These are phyloP conservation scores for Saccharum spontaneum DNA, from an alignment of 176 grass and related monocot genomes.

Conservation along the genomic window DNA sequence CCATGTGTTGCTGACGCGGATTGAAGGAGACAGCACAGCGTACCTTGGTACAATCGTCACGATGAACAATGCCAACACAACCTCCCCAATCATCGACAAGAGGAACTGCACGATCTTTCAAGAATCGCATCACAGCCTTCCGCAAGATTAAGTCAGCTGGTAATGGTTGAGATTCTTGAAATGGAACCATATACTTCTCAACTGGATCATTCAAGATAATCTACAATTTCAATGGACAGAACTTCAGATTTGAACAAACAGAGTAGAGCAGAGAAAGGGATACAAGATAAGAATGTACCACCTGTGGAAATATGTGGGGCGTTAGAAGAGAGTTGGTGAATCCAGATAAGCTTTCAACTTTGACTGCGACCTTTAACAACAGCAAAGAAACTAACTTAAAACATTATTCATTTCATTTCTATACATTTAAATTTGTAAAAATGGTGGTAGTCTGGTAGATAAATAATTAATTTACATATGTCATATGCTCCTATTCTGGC, in stretches of 20 bases:
- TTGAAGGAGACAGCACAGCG: conserved; percentile 13
- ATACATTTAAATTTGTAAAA: conserved; percentile 12
- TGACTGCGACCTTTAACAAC: conserved; percentile 64
- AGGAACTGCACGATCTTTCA: conserved; percentile 60
- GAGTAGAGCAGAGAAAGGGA: conserved; percentile 18
- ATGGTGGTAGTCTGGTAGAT: background rate
- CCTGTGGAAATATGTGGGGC: conserved; percentile 72
- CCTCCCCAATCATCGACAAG: conserved; percentile 87
- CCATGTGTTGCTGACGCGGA: conserved; percentile 3
- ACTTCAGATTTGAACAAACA: conserved; percentile 18
- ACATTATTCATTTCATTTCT: conserved; percentile 13
- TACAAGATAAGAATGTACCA: conserved; percentile 23
- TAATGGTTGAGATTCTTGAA: conserved; percentile 67
- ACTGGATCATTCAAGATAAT: conserved; percentile 86
- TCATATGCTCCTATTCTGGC: background rate
- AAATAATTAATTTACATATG: background rate
- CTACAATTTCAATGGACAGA: conserved; percentile 34
- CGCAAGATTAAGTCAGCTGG: conserved; percentile 51
- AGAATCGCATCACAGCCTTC: conserved; percentile 73
- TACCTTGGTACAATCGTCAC: conserved; percentile 73
- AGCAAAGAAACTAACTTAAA: conserved; percentile 27
- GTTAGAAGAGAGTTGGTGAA: conserved; percentile 65
- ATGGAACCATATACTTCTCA: conserved; percentile 89
- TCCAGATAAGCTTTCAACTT: conserved; percentile 81
- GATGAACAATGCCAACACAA: conserved; percentile 80